Base-by-base conservation (phyloP, 257 asterid species). In the Hygrophila difformis region DNA sequence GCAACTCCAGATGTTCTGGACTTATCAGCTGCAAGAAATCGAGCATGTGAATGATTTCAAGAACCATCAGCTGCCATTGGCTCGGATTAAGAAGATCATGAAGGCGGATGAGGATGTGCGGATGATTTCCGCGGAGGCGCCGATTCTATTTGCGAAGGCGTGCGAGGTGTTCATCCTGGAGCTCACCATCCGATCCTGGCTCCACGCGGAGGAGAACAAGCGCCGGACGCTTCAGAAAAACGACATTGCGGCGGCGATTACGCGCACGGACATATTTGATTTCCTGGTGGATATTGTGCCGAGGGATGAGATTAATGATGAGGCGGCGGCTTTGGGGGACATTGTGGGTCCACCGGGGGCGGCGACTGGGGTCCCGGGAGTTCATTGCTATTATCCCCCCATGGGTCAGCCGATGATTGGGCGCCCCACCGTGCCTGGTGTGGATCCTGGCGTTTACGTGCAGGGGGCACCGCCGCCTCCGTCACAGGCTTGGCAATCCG, bases 121-220 rank as follows among this genome's bases (percentile, higher is more conserved):
- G 5, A 86, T 86, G 96, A 86, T 86, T 49, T 86, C 96, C 2
- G 96, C 96, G 24, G 94, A 86, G 71, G 93, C 94, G 1, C 94
- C 94, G n/a, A 76, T 86, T 33, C 76, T 86, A 33, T 86, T 86
- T 66, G 88, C 96, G 12, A 86, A 86, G 68, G 96, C 96, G 9
- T 86, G 96, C 57, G 96, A 86, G 73, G 80, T 86, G 40, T 86
- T 86, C 82, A 86, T 86, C 50, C 78, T 86, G 18, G 94, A 86
- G 62, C 89, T 86, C 68, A 86, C 96, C 2, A 86, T 82, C 67
- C 80, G 94, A 35, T 86, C 96, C 14, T 86, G 96, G 96, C 76
- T 77, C 24, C 96, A 86, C 73, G 96, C 96, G 29, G 94, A 86
- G 87, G 93, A 82, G 67, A 82, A 86, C 76, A 86, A 82, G 82